phyloP scores from a whole-genome alignment of 2,329 filamentous ascomycete genomes.

The Microcyclospora tardicrescens region DNA sequence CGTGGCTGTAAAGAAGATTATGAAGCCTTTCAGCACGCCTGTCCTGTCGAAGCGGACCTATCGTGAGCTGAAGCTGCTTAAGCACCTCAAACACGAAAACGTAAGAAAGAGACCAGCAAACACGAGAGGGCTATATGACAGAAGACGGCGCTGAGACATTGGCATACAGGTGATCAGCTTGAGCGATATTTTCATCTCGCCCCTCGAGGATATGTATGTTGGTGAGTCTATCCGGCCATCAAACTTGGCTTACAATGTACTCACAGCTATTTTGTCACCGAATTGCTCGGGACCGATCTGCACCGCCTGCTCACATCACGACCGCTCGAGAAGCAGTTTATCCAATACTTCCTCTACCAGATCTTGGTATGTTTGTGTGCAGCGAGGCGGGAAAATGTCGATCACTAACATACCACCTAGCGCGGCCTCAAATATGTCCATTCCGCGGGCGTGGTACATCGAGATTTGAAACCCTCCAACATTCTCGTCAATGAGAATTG shows the following conservation, averaged over 20 bases:
- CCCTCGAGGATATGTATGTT: constrained; percentile 86
- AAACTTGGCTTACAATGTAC: constrained; percentile 12
- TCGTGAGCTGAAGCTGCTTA: constrained; percentile 90
- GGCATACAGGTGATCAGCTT: constrained; percentile 71
- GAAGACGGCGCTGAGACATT: constrained; percentile 3
- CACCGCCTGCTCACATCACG: constrained; percentile 89
- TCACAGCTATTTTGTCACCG: constrained; percentile 87
- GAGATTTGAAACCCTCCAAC: constrained; percentile 96
- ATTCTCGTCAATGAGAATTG: constrained; percentile 99
- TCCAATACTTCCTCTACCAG: constrained; percentile 99
- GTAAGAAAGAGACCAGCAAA: constrained; percentile 34
- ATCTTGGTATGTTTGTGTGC: constrained; percentile 59
- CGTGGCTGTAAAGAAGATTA: constrained; percentile 99
- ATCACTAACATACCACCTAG: constrained; percentile 32
- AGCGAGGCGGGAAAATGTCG: not conserved
- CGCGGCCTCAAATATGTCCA: constrained; percentile 98
- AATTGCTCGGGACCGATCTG: constrained; percentile 90
- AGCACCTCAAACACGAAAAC: constrained; percentile 94
- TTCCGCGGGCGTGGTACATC: constrained; percentile 93
- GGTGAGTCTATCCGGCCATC: constrained; percentile 17
- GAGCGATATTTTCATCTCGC: constrained; percentile 99
- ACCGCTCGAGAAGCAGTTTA: constrained; percentile 97
- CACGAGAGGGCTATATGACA: not conserved
- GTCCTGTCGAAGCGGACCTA: constrained; percentile 97
- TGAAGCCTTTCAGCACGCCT: constrained; percentile 99